Conservation (phyloP, 2,329 filamentous ascomycete genomes). For the Cadophora luteo-olivacea region DNA sequence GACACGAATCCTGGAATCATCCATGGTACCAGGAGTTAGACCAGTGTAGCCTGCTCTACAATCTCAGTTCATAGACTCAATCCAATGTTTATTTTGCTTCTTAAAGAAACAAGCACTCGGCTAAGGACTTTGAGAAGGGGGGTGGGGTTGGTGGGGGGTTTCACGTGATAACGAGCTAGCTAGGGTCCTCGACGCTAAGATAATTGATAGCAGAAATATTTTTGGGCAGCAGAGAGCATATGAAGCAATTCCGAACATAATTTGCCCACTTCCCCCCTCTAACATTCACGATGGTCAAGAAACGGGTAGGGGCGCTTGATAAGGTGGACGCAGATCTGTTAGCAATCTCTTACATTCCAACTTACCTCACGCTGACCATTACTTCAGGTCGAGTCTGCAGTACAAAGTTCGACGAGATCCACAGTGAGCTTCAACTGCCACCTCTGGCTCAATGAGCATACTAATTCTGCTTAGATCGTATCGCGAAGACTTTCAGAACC, state of each 20-base stretch:
- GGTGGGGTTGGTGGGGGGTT: background rate
- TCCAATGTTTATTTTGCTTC: background rate
- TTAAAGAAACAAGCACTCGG: background rate
- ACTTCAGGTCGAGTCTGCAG: slow-evolving; percentile 76
- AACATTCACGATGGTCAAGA: slow-evolving; percentile 71
- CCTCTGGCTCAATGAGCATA: slow-evolving; percentile 3
- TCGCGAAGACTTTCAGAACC: slow-evolving; percentile 83
- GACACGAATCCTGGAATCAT: background rate
- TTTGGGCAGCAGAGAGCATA: slow-evolving; percentile 26
- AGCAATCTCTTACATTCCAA: slow-evolving; percentile 42
- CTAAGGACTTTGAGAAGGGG: background rate
- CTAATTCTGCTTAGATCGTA: slow-evolving; percentile 68
- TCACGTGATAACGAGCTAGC: slow-evolving; percentile 17
- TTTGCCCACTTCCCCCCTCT: slow-evolving; percentile 9
- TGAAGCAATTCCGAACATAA: slow-evolving; percentile 24
- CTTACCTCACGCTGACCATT: slow-evolving; percentile 34
- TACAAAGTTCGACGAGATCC: slow-evolving; percentile 92
- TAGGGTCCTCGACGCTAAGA: slow-evolving; percentile 38
- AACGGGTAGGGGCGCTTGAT: slow-evolving; percentile 90
- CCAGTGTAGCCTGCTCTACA: background rate
- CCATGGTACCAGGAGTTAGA: background rate
- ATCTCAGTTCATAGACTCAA: background rate
- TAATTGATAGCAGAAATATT: slow-evolving; percentile 44
- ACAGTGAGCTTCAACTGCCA: slow-evolving; percentile 56
- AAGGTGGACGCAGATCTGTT: slow-evolving; percentile 92